These are phyloP conservation scores for Vigna trinervia DNA, from an alignment of 306 rosid species.

Conservation along the genomic window DNA sequence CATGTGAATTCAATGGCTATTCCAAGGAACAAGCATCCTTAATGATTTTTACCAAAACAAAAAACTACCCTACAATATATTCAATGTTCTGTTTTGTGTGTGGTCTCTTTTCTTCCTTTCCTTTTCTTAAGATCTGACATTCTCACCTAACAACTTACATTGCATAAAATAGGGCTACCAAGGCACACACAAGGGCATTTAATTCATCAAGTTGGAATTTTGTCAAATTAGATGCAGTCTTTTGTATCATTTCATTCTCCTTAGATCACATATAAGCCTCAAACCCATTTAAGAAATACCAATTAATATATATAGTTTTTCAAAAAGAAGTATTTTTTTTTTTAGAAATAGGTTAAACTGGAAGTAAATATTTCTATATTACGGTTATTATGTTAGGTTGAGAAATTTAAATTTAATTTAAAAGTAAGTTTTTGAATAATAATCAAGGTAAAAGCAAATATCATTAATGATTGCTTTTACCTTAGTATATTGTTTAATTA, in stretches of 20 bases:
- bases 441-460: too few species aligned
- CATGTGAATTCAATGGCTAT: background rate
- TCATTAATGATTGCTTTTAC: background rate
- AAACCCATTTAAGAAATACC: too few species aligned
- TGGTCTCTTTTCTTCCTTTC: background rate
- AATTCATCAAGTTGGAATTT: slow-evolving; percentile 24
- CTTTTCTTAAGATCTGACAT: slow-evolving; percentile 6
- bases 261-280: too few species aligned
- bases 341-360: background rate
- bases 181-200: slow-evolving; percentile 30
- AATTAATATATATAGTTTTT: too few species aligned
- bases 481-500: background rate
- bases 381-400: background rate
- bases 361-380: background rate
- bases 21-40: background rate
- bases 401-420: background rate
- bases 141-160: slow-evolving; percentile 17
- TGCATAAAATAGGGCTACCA: background rate
- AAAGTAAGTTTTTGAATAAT: background rate
- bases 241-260: too few species aligned
- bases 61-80: background rate
- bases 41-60: background rate
- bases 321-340: too few species aligned
- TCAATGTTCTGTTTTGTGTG: background rate
- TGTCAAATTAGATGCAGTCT: background rate